Conservation (phyloP, 106 monocot genomes). For the Cymbidium sinense region DNA sequence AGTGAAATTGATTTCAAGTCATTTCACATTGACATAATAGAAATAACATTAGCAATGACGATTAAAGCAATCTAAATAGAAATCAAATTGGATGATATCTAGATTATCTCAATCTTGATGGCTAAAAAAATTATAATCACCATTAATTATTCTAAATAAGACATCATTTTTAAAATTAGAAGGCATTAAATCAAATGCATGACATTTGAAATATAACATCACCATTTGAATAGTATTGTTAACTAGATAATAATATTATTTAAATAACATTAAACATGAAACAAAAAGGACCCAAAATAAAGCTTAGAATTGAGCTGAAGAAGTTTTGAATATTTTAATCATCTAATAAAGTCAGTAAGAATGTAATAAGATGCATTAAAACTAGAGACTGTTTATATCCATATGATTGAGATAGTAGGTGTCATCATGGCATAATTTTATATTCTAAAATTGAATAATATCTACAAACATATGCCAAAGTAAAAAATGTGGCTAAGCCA, state of each 20-base stretch:
- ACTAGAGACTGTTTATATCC: neutral
- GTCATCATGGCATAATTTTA: neutral
- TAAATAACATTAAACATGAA: no score
- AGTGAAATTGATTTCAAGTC: no score
- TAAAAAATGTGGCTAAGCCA: neutral
- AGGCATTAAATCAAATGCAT: neutral
- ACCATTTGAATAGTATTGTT: no score
- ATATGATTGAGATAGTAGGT: neutral
- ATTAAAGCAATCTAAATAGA: neutral
- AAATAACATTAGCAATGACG: neutral
- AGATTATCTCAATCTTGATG: neutral
- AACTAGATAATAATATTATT: no score
- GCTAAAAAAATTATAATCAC: neutral
- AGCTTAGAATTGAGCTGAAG: no score
- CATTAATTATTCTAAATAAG: neutral
- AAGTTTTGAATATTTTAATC: no score
- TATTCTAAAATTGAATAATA: neutral
- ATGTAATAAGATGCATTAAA: neutral
- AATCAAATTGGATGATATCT: neutral
- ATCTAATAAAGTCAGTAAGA: neutral
- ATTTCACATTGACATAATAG: no score
- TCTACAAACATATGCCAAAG: neutral
- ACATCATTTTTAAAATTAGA: neutral
- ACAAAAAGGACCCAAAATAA: no score
- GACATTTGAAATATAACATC: neutral